Conservation (phyloP, 108 stramenopile species). For the Epipyxis sp. region DNA sequence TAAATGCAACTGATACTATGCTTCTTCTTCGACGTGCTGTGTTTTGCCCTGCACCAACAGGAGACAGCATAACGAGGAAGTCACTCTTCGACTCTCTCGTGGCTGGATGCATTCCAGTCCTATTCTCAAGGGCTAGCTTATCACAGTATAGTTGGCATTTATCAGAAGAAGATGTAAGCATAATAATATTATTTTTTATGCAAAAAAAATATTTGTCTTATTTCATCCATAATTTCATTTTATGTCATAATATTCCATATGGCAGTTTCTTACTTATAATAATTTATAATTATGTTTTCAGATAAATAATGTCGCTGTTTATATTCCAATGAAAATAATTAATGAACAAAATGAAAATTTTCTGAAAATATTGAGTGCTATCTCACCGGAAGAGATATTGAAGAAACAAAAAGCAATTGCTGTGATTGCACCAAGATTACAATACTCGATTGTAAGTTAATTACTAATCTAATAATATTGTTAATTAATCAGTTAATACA, state of each 20-base stretch:
- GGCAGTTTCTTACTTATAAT: neutral
- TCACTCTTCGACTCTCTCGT: conserved; percentile 12
- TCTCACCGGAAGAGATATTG: neutral
- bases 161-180: neutral
- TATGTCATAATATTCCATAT: neutral
- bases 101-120: conserved; percentile 23
- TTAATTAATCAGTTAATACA: too few species aligned
- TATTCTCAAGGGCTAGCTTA: conserved; percentile 5
- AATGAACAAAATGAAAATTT: conserved; percentile 11
- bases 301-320: neutral
- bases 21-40: neutral
- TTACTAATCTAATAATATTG: too few species aligned
- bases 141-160: conserved; percentile 31
- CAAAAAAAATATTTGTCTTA: neutral
- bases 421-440: conserved; percentile 25
- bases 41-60: conserved; percentile 32
- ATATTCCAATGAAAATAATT: conserved; percentile 2
- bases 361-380: conserved; percentile 1
- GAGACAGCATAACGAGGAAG: conserved; percentile 28
- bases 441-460: conserved; percentile 26
- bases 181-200: neutral
- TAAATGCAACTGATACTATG: conserved; percentile 7
- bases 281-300: neutral
- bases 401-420: conserved; percentile 28
- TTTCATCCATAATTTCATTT: neutral